These are phyloP conservation scores for Moelleriella libera DNA, from an alignment of 2,329 filamentous ascomycete species.

Conservation along the genomic window DNA sequence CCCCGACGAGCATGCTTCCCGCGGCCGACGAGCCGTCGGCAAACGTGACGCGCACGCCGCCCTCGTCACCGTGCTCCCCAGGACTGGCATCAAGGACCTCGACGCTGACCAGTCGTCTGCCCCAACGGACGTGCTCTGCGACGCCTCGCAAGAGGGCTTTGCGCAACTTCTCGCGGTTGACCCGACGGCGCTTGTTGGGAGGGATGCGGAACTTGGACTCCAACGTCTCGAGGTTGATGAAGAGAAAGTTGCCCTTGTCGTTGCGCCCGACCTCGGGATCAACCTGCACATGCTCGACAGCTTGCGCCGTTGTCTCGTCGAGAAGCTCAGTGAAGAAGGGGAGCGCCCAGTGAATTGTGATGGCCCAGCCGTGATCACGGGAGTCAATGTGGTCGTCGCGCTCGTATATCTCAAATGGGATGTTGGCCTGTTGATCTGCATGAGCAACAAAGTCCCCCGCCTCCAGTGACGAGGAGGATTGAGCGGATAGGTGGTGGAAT, in stretches of 20 bases:
- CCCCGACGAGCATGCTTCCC: slow-evolving; percentile 23
- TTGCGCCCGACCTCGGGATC: slow-evolving; percentile 23
- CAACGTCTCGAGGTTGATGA: slow-evolving; percentile 23
- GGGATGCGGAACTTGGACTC: slow-evolving; percentile 23
- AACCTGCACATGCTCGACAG: slow-evolving; percentile 14
- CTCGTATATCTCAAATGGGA: slow-evolving; percentile 17
- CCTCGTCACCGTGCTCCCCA: slow-evolving; percentile 3
- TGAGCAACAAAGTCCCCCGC: background rate
- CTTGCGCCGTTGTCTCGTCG: slow-evolving; percentile 8
- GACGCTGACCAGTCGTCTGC: slow-evolving; percentile 15
- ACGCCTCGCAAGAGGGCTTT: slow-evolving; percentile 14
- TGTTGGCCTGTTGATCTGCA: slow-evolving; percentile 9
- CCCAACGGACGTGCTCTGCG: slow-evolving; percentile 14
- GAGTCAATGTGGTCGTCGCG: slow-evolving; percentile 13
- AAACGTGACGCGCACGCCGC: slow-evolving; percentile 15
- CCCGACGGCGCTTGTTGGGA: slow-evolving; percentile 18
- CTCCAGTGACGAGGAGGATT: too few species aligned
- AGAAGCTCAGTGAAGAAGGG: slow-evolving; percentile 13
- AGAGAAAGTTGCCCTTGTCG: slow-evolving; percentile 23
- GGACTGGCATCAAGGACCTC: slow-evolving; percentile 7
- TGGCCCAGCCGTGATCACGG: slow-evolving; percentile 37
- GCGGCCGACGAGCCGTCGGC: slow-evolving; percentile 16
- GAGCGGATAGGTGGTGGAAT: background rate
- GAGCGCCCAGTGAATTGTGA: slow-evolving; percentile 46
- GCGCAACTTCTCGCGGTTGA: slow-evolving; percentile 21